Evolutionary conservation across 192 early-diverging fungal genomes (phyloP).

Genomic region (Hyaloraphidium curvatum): DNA sequence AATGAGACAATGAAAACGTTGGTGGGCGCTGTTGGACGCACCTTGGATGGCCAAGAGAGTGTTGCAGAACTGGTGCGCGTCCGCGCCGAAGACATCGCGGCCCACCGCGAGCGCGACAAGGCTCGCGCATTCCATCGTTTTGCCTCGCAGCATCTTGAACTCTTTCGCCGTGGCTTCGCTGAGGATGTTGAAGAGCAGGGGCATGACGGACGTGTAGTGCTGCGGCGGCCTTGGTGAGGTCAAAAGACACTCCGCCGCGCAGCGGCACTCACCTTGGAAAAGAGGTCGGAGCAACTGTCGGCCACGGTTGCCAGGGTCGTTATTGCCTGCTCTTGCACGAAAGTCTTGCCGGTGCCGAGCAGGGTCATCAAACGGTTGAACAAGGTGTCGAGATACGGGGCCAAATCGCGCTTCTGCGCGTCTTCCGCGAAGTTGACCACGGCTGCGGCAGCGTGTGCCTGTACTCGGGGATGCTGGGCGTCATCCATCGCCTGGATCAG

Average conservation of each 20-base stretch:
- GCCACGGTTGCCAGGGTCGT: conserved; percentile 95
- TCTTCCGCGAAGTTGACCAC: conserved; percentile 96
- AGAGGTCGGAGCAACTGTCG: conserved; percentile 80
- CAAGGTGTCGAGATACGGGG: conserved; percentile 78
- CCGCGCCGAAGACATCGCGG: conserved; percentile 62
- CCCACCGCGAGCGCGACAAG: conserved; percentile 88
- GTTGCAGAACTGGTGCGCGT: conserved; percentile 61
- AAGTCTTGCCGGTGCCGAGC: conserved; percentile 64
- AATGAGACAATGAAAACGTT: neutral
- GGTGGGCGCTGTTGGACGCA: neutral
- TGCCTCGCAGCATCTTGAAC: conserved; percentile 80
- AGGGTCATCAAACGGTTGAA: conserved; percentile 69
- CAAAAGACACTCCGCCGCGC: too few relatives aligned
- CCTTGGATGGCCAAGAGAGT: conserved; percentile 65
- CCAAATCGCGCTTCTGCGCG: conserved; percentile 56
- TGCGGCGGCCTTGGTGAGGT: neutral
- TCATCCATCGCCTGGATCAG: conserved; percentile 83
- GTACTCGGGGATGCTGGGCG: conserved; percentile 58
- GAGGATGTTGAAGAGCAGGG: conserved; percentile 75
- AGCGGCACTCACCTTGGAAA: conserved; percentile 30
- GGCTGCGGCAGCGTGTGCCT: conserved; percentile 86
- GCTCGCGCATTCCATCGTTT: conserved; percentile 93
- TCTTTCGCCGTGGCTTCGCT: conserved; percentile 65
- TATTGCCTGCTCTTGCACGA: conserved; percentile 97
- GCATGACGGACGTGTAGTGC: conserved; percentile 92